A percentile compares a stretch with the other conserved stretches of the same genome.
Evolutionary conservation across 176 grass and related monocot species (phyloP).

Genomic region (Hsuehochloa calcarea): DNA sequence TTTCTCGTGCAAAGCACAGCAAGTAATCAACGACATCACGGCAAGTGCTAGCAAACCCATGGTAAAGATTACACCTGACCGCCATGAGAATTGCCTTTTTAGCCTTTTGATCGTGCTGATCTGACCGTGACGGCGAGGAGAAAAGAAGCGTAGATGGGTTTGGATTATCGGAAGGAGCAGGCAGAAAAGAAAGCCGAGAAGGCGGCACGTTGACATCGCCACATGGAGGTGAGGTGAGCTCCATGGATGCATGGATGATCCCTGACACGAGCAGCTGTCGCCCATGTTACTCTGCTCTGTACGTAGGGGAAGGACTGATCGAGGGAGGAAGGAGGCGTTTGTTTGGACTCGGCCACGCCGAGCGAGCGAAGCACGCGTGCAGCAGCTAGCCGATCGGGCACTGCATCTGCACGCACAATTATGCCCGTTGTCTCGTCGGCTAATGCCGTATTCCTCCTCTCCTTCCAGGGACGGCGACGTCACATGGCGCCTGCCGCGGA

Average conservation of each 20-base stretch:
- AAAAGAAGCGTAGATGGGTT: neutral
- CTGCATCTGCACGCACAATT: neutral
- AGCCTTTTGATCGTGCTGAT: neutral
- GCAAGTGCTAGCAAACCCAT: neutral
- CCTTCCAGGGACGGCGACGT: neutral
- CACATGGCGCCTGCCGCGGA: constrained; percentile 9
- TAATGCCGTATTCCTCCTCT: neutral
- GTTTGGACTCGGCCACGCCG: neutral
- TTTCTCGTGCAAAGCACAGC: neutral
- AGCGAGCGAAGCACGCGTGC: neutral
- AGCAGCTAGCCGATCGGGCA: neutral
- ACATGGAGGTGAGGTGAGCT: neutral
- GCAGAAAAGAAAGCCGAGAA: neutral
- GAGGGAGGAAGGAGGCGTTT: neutral
- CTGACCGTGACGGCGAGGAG: neutral
- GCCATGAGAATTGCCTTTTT: neutral
- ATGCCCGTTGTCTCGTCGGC: neutral
- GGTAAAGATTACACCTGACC: neutral
- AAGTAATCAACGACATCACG: neutral
- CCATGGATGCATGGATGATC: neutral
- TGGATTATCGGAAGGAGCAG: neutral
- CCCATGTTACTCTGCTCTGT: constrained; percentile 13
- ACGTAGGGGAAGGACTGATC: neutral
- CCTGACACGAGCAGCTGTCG: constrained; percentile 32
- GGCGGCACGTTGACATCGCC: constrained; percentile 17